phyloP scores from a whole-genome alignment of 768 basidiomycete genomes.

The Suillus placidus region DNA sequence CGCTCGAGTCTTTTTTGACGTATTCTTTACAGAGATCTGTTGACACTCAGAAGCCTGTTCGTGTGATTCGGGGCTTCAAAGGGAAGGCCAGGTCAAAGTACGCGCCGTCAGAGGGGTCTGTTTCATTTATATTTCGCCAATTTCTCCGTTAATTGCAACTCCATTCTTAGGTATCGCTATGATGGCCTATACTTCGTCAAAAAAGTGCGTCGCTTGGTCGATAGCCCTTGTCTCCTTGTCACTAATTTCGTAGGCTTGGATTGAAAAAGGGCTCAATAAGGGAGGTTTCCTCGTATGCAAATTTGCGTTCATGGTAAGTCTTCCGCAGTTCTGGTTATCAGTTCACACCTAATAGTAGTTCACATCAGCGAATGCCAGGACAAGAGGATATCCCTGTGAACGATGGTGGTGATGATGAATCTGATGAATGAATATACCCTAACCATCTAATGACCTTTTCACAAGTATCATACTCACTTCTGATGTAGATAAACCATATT shows the following conservation, averaged over 20 bases:
- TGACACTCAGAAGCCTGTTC: conserved; percentile 80
- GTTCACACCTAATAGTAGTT: not conserved
- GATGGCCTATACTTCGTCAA: conserved; percentile 86
- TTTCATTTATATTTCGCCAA: not conserved
- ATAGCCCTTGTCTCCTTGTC: not conserved
- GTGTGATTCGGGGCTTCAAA: conserved; percentile 89
- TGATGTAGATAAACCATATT: not conserved
- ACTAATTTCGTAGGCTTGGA: conserved; percentile 58
- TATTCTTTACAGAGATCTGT: conserved; percentile 56
- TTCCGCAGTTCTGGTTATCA: not conserved
- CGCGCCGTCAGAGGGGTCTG: conserved; percentile 78
- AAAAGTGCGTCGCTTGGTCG: conserved; percentile 45
- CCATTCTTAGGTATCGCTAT: conserved; percentile 71
- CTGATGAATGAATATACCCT: conserved; percentile 9
- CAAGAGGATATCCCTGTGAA: conserved; percentile 30
- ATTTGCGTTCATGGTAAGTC: conserved; percentile 74
- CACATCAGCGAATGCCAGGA: conserved; percentile 27
- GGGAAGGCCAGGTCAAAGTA: conserved; percentile 57
- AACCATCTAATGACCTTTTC: not conserved
- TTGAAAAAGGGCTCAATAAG: conserved; percentile 67
- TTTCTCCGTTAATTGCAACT: not conserved
- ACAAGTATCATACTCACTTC: not conserved
- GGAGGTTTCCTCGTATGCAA: conserved; percentile 83
- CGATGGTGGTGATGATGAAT: conserved; percentile 13
- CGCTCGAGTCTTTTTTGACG: not conserved